Evolutionary conservation across 139 green algal species (phyloP).

Genomic region (Closterium sp.): DNA sequence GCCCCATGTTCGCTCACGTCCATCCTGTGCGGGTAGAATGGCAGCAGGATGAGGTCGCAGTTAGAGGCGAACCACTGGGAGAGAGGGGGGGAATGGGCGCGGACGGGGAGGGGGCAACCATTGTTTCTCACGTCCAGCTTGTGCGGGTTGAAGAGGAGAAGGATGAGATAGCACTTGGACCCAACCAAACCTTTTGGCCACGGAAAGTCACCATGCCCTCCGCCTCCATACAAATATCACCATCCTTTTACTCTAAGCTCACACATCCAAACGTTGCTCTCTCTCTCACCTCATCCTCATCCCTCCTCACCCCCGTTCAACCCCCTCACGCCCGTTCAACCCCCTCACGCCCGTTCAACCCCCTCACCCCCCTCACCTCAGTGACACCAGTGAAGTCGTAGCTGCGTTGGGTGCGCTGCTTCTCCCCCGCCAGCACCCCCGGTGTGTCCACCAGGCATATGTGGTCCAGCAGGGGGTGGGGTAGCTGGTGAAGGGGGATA

Average conservation of each 20-base stretch:
- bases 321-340: no score
- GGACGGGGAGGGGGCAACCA: no score
- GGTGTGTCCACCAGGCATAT: slow-evolving; percentile 92
- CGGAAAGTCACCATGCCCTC: no score
- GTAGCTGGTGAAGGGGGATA: slow-evolving; percentile 30
- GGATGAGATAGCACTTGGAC: slow-evolving; percentile 87
- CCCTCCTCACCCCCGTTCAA: no score
- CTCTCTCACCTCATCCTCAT: neutral
- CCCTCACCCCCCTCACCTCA: neutral
- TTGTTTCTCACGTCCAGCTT: slow-evolving; percentile 91
- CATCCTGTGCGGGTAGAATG: slow-evolving; percentile 97
- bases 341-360: neutral
- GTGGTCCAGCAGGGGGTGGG: slow-evolving; percentile 78
- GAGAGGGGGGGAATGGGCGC: no score
- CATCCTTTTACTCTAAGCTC: neutral
- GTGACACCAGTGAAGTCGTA: slow-evolving; percentile 85
- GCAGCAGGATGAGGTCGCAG: slow-evolving; percentile 92
- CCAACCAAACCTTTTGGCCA: no score
- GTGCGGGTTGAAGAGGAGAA: slow-evolving; percentile 97
- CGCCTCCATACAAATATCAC: no score
- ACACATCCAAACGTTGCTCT: neutral
- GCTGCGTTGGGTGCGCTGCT: slow-evolving; percentile 88
- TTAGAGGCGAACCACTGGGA: slow-evolving; percentile 79
- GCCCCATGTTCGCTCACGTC: slow-evolving; percentile 89
- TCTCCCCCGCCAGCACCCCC: slow-evolving; percentile 91